These are phyloP conservation scores for Clavulina sp. DNA, from an alignment of 768 basidiomycete genomes.

Conservation along the genomic window DNA sequence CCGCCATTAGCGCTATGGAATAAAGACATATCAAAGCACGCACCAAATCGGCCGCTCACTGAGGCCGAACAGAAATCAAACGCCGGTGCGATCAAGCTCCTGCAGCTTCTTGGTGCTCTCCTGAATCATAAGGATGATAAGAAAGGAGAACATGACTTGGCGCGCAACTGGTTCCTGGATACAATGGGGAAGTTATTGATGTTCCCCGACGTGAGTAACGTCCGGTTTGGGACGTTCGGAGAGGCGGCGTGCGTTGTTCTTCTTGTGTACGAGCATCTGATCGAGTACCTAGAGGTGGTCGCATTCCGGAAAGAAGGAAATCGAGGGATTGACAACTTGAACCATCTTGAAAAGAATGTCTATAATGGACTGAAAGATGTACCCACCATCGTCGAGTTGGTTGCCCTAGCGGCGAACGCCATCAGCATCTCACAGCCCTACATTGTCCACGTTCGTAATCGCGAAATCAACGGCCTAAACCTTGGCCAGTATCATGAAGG, in stretches of 20 bases:
- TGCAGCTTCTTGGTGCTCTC: constrained; percentile 17
- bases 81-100: constrained; percentile 15
- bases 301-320: constrained; percentile 19
- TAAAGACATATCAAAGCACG: constrained; percentile 16
- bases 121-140: constrained; percentile 24
- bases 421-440: constrained; percentile 17
- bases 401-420: constrained; percentile 15
- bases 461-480: no score
- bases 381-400: constrained; percentile 17
- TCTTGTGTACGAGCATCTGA: constrained; percentile 13
- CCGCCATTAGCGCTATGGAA: constrained; percentile 10
- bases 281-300: constrained; percentile 17
- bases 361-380: constrained; percentile 12
- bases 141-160: constrained; percentile 20
- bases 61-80: constrained; percentile 13
- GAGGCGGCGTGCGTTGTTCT: constrained; percentile 17
- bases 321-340: constrained; percentile 15
- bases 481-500: no score
- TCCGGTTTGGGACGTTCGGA: constrained; percentile 19
- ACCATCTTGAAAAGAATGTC: constrained; percentile 24
- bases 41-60: no score
- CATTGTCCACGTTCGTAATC: constrained; percentile 17
- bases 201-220: constrained; percentile 25
- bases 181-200: constrained; percentile 12
- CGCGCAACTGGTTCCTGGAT: constrained; percentile 13